Percentiles rank a stretch among this genome's conserved stretches.
Evolutionary conservation across 2,329 filamentous ascomycete genomes (phyloP).

Genomic region (Lachnellula arida): DNA sequence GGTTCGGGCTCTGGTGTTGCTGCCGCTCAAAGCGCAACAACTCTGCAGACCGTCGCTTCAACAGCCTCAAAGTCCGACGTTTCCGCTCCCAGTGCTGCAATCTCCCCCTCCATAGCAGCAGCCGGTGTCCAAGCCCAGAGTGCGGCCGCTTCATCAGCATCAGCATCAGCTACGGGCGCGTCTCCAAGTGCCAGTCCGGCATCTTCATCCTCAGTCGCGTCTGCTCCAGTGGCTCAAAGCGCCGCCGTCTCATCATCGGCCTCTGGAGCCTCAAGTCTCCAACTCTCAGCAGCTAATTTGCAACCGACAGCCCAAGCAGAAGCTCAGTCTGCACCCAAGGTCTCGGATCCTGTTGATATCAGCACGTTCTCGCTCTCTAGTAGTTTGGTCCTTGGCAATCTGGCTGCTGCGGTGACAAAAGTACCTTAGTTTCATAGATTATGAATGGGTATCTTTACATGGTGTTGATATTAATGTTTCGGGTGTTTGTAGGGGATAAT

Average conservation of each 20-base stretch:
- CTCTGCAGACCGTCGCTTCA: background rate
- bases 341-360: conserved; percentile 24
- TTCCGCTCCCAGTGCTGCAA: conserved; percentile 1
- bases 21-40: conserved; percentile 1
- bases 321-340: background rate
- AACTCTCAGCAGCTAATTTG: background rate
- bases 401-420: conserved; percentile 18
- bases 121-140: background rate
- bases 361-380: conserved; percentile 26
- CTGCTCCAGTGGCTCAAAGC: background rate
- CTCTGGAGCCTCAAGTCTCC: background rate
- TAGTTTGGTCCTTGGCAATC: conserved; percentile 26
- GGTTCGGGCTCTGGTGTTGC: background rate
- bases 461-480: conserved; percentile 5
- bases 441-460: background rate
- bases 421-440: background rate
- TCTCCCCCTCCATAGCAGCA: background rate
- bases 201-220: background rate
- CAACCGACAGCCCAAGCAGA: background rate
- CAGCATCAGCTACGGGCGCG: background rate
- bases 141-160: background rate
- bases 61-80: background rate
- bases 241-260: conserved; percentile 1
- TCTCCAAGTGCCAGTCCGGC: background rate
- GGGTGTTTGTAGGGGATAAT: conserved; percentile 13